Base-by-base conservation (phyloP, 208 protist genomes). In the Acanthamoeba lenticulata region DNA sequence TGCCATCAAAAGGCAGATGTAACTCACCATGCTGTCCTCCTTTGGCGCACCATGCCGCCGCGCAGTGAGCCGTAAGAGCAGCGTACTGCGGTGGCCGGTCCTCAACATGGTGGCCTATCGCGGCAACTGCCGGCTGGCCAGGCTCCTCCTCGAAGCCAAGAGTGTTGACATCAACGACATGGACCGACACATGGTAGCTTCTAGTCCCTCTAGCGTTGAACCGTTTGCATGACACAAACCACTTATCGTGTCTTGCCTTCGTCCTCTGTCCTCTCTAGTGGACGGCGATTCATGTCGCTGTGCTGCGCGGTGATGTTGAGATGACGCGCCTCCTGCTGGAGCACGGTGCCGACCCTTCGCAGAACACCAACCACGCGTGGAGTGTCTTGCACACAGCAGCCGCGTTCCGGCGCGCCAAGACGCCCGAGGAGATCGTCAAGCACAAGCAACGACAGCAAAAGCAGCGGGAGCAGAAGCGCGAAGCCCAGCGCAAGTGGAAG, bases 271-370 rank as follows among this genome's bases (percentile, higher is more conserved):
- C 42, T 7, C 29, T 86, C 17, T 38, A 91, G 85, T 91, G 85
- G 85, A 91, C 85, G 36, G 85, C 85, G 6, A 21, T 91, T 11
- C 85, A 91, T 32, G 36, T 91, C 38, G 85, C 85, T 1, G 85
- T 91, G 85, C 55, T 91, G 40, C 32, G 29, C 34, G 85, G 60
- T 2, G 55, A 91, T 36, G 49, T 91, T 32, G 29, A 62, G 1
- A 91, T 91, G 85, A 49, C 42, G n/a, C 85, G 85, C 11, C 60
- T 91, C 29, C 42, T 91, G 60, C 60, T 91, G 27, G 57, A 91
- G 60, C 60, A 91, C 85, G 60, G 60, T 24, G 85, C 85, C 38
- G 85, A 91, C 45, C 77, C 77, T 0, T 86, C 77, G 27, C 77
- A 86, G 77, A 86, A 86, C 44, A 86, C 42, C 44, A 86, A 86